A percentile compares a stretch with the other conserved stretches of the same genome.
Evolutionary conservation across 208 protist species (phyloP).

Genomic region (Crithidia fasciculata): DNA sequence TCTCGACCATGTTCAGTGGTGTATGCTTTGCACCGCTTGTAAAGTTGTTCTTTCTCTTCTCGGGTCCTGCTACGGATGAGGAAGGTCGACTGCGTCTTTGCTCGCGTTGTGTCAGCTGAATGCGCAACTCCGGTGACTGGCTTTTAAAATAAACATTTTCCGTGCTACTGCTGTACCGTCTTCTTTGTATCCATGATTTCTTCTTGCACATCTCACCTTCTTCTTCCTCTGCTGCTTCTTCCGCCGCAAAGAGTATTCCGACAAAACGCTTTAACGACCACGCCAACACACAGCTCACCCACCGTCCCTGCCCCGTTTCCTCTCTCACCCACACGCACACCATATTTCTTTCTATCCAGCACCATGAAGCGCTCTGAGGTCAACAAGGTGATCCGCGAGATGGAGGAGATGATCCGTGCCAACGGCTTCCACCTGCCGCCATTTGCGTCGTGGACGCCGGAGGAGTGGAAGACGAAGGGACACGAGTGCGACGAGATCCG

Average conservation of each 20-base stretch:
- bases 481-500: background rate
- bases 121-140: too few species aligned
- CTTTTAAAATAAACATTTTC: too few species aligned
- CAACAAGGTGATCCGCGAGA: slow-evolving; percentile 21
- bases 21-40: too few species aligned
- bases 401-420: slow-evolving; percentile 24
- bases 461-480: slow-evolving; percentile 21
- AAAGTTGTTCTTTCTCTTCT: too few species aligned
- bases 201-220: too few species aligned
- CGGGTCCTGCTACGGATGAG: too few species aligned
- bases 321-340: background rate
- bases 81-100: too few species aligned
- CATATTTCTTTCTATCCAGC: background rate
- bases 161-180: too few species aligned
- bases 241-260: background rate
- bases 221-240: too few species aligned
- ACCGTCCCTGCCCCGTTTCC: background rate
- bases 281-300: background rate
- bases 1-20: too few species aligned
- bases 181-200: too few species aligned
- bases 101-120: too few species aligned
- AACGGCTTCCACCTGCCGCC: slow-evolving; percentile 28
- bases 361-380: slow-evolving; percentile 31
- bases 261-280: background rate
- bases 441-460: slow-evolving; percentile 24